Evolutionary conservation across 2,329 filamentous ascomycete genomes (phyloP).

Genomic region (Karstenula rhodostoma): DNA sequence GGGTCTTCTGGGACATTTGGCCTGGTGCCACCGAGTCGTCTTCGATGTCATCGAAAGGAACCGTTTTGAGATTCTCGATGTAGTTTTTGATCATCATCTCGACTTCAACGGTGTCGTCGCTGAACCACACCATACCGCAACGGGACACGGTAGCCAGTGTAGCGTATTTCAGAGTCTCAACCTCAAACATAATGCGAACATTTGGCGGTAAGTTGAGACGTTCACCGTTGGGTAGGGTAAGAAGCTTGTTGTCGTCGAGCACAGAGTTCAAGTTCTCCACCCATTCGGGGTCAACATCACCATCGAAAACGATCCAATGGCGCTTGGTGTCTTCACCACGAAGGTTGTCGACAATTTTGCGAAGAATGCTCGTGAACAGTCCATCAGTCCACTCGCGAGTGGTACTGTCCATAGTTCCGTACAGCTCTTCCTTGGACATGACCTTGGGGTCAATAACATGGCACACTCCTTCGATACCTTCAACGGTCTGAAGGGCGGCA

Average conservation of each 20-base stretch:
- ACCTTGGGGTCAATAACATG: constrained; percentile 99
- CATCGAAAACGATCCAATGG: constrained; percentile 99
- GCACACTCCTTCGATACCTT: constrained; percentile 90
- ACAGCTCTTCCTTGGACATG: constrained; percentile 98
- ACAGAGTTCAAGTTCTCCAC: constrained; percentile 99
- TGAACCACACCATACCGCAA: constrained; percentile 99
- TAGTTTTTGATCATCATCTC: constrained; percentile 94
- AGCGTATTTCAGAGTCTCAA: constrained; percentile 96
- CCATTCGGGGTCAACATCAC: constrained; percentile 99
- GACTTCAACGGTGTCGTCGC: constrained; percentile 93
- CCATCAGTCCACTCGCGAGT: constrained; percentile 99
- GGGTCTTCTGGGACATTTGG: constrained; percentile 66
- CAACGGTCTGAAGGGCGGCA: constrained; percentile 88
- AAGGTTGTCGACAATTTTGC: constrained; percentile 98
- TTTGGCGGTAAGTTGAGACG: constrained; percentile 93
- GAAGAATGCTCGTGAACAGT: constrained; percentile 94
- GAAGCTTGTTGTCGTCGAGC: constrained; percentile 96
- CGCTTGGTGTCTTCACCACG: constrained; percentile 96
- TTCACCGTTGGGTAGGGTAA: constrained; percentile 97
- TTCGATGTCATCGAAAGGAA: constrained; percentile 92
- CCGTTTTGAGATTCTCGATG: constrained; percentile 79
- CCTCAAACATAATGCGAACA: constrained; percentile 99
- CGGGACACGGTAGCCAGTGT: constrained; percentile 98
- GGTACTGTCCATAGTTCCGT: constrained; percentile 93
- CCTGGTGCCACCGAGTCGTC: constrained; percentile 79